Evolutionary conservation across 768 basidiomycete genomes (phyloP), one percentile per base, ranked within the genome.

Genomic region (Lepiota venenata): DNA sequence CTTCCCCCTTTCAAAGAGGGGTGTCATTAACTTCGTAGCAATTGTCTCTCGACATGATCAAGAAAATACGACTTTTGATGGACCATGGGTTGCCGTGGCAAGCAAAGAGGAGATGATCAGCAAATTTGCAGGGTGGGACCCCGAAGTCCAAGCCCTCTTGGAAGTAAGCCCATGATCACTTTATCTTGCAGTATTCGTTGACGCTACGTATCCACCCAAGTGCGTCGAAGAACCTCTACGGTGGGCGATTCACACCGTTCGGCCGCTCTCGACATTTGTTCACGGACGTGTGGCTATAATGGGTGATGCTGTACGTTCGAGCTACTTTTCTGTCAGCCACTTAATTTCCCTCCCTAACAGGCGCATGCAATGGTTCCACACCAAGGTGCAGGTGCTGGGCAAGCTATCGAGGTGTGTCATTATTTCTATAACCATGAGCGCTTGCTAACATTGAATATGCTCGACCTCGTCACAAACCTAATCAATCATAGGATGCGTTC

Each of bases 221-320:
- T 81, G 81, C 57, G 71, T 80, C n/a, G 76, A 80, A 2, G 73
- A 69, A 43, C 74, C 80, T 1, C 66, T 74, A 20, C 69, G 80
- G 36, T 89, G 88, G 88, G 84, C 83, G 0, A 76, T 90, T 27
- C 82, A 87, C 61, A 77, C 73, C 2, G 69, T 82, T 2, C 73
- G 71, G 47, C 78, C 83, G 5, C 64, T 89, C 18, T 69, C 70
- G 0, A 71, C 80, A 8, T 80, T 76, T 50, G 74, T 77, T 2
- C 73, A 72, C 15, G 82, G 79, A 15, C 67, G 76, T 9, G 83
- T 72, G n/a, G 74, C 69, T 6, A 63, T 81, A 47, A 56, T 80
- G 44, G 79, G 79, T 10, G 79, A 81, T 65, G 80, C 79, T 4
- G 85, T 69, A 72, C 69, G 61, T 59, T 25, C 10, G 50, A 22